These are phyloP conservation scores for Zizania latifolia DNA, from an alignment of 176 grass and related monocot species.

Conservation along the genomic window DNA sequence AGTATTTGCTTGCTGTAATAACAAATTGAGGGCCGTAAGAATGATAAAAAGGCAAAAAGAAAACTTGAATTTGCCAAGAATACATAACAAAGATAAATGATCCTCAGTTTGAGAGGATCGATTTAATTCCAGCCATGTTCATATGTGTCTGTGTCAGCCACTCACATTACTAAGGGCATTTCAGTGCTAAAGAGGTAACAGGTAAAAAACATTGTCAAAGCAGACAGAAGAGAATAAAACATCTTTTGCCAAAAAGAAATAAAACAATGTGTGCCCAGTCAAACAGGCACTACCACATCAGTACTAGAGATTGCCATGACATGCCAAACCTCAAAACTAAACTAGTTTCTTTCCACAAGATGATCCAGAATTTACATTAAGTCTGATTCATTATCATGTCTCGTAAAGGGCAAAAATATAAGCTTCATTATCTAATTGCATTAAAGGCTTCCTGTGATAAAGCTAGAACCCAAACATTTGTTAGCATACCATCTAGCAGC, in stretches of 20 bases:
- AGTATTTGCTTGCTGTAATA: conserved; percentile 74
- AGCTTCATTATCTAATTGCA: too few relatives aligned
- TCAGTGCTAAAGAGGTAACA: background rate
- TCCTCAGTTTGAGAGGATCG: background rate
- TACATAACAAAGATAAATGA: background rate
- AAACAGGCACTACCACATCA: too few relatives aligned
- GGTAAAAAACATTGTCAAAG: conserved; percentile 11
- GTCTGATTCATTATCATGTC: too few relatives aligned
- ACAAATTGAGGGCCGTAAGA: conserved; percentile 27
- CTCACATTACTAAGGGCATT: background rate
- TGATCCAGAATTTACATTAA: too few relatives aligned
- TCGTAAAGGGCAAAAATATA: too few relatives aligned
- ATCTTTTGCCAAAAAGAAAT: conserved; percentile 10
- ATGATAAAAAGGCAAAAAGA: background rate
- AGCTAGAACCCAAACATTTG: too few relatives aligned
- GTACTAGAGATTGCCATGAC: too few relatives aligned
- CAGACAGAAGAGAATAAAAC: background rate
- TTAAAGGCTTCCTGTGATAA: too few relatives aligned
- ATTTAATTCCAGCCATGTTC: background rate
- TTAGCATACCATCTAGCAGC: too few relatives aligned
- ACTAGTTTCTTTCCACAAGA: too few relatives aligned
- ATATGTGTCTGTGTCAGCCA: background rate
- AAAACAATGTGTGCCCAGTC: too few relatives aligned
- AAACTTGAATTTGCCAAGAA: background rate
- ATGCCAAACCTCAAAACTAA: too few relatives aligned